Percentiles rank a stretch among this genome's conserved stretches.
Conservation (phyloP, 805 yeast genomes). For the Saturnispora dispora region DNA sequence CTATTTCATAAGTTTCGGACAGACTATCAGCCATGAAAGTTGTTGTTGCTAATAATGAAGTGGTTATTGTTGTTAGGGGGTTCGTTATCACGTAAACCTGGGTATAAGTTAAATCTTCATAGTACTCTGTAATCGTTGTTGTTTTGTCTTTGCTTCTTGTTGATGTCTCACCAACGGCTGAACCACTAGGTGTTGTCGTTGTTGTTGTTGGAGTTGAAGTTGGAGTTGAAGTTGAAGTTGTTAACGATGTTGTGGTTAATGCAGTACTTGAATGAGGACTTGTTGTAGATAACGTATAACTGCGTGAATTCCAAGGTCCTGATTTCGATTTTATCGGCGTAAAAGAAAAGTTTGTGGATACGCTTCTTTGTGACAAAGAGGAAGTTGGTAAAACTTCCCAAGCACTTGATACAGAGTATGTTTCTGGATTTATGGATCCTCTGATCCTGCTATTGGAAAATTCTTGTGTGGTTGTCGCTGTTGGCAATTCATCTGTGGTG, state of each 20-base stretch:
- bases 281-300: neutral
- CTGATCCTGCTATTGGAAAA: conserved; percentile 6
- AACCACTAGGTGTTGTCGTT: neutral
- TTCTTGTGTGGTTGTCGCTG: conserved; percentile 16
- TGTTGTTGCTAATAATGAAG: conserved; percentile 18
- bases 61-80: conserved; percentile 19
- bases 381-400: neutral
- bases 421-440: neutral
- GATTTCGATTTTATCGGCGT: neutral
- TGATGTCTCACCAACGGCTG: neutral
- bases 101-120: conserved; percentile 18
- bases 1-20: conserved; percentile 12
- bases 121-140: conserved; percentile 13
- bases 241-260: neutral
- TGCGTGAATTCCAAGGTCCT: neutral
- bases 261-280: neutral
- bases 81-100: conserved; percentile 26
- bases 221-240: neutral
- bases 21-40: conserved; percentile 11
- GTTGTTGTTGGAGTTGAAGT: neutral
- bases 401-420: neutral
- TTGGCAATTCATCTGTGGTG: conserved; percentile 13
- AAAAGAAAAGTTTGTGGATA: neutral
- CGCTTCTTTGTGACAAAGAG: neutral
- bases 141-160: conserved; percentile 7